These are phyloP conservation scores for Starmerella bombi DNA, from an alignment of 805 yeast species.

Conservation along the genomic window DNA sequence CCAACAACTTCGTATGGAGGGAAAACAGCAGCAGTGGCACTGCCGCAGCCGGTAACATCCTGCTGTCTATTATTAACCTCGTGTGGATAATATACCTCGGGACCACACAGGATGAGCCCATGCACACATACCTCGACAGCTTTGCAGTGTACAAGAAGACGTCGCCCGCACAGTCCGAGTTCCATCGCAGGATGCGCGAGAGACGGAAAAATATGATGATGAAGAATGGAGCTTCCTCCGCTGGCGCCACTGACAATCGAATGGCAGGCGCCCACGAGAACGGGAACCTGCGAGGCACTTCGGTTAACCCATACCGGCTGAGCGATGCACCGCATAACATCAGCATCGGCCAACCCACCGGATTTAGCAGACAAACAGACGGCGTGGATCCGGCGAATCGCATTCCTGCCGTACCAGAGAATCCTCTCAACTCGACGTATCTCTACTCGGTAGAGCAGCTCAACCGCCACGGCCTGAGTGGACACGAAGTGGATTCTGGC, in stretches of 20 bases:
- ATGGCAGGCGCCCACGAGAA: background rate
- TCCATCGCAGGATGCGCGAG: conserved; percentile 2
- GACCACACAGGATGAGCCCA: conserved; percentile 76
- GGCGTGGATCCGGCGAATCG: background rate
- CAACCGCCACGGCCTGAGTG: conserved; percentile 13
- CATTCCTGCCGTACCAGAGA: background rate
- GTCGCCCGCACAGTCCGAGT: background rate
- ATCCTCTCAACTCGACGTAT: conserved; percentile 25
- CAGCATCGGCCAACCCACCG: conserved; percentile 7
- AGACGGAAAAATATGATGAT: background rate
- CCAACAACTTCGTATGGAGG: conserved; percentile 65
- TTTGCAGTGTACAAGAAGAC: conserved; percentile 35
- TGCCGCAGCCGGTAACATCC: conserved; percentile 83
- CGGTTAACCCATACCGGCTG: conserved; percentile 14
- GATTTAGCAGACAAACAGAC: conserved; percentile 3
- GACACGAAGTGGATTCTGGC: conserved; percentile 11
- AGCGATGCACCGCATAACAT: conserved; percentile 13
- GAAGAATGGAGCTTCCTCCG: background rate
- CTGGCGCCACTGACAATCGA: background rate
- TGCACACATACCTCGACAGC: conserved; percentile 73
- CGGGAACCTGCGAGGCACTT: conserved; percentile 4
- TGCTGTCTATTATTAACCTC: conserved; percentile 66
- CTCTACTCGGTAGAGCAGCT: conserved; percentile 17
- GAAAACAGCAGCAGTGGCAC: conserved; percentile 56
- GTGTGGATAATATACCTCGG: conserved; percentile 86